Evolutionary conservation across 208 protist genomes (phyloP).

Genomic region (Balamuthia mandrillaris): DNA sequence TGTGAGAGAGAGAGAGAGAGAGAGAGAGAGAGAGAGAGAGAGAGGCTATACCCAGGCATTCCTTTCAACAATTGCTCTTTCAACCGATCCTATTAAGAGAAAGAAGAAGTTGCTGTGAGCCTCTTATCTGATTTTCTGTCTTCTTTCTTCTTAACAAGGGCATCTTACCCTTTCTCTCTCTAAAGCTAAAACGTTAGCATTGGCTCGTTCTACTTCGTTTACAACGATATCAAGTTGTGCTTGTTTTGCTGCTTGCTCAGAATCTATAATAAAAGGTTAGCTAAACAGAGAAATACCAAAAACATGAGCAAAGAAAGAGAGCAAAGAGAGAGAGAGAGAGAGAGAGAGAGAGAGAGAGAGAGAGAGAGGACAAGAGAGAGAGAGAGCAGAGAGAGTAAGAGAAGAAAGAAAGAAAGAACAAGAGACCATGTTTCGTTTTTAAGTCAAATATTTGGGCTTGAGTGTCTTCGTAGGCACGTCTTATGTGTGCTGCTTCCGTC

Average conservation of each 20-base stretch:
- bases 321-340: background rate
- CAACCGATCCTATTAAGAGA: background rate
- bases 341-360: background rate
- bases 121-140: background rate
- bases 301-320: too few relatives aligned
- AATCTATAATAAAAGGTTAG: background rate
- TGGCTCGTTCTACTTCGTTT: background rate
- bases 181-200: background rate
- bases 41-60: background rate
- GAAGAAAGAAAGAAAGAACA: constrained; percentile 1
- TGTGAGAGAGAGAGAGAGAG: background rate
- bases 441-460: background rate
- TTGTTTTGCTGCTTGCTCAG: background rate
- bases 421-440: background rate
- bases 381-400: background rate
- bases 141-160: background rate
- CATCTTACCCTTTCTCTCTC: background rate
- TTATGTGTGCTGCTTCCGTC: background rate
- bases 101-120: background rate
- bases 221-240: background rate
- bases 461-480: background rate
- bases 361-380: background rate
- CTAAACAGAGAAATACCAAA: background rate
- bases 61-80: background rate
- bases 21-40: too few relatives aligned